Percentiles rank a stretch among this genome's conserved stretches.
Evolutionary conservation across 495 filamentous ascomycete species (phyloP).

Genomic region (Penicillium verhagenii): DNA sequence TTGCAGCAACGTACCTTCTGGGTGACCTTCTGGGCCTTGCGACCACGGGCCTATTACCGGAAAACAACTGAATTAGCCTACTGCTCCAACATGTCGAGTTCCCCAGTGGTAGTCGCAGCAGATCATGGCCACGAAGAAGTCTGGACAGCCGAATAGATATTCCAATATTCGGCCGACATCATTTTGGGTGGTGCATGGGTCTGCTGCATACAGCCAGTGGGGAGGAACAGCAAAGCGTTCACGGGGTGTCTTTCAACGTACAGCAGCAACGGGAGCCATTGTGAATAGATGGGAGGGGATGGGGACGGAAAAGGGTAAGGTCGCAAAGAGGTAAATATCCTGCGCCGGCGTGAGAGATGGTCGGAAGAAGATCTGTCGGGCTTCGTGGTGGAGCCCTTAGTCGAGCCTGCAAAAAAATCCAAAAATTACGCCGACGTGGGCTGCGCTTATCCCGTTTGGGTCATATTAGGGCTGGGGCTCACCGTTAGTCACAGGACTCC

Average conservation of each 20-base stretch:
- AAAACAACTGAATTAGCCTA: conserved; percentile 71
- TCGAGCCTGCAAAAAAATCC: not conserved
- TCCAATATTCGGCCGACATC: conserved; percentile 19
- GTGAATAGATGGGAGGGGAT: conserved; percentile 31
- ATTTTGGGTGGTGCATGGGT: conserved; percentile 5
- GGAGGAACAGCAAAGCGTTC: conserved; percentile 87
- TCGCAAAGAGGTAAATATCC: conserved; percentile 63
- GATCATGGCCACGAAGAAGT: not conserved
- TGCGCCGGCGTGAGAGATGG: conserved; percentile 46
- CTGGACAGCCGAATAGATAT: conserved; percentile 18
- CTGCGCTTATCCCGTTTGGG: conserved; percentile 29
- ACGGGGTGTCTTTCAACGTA: conserved; percentile 62
- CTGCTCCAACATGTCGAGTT: conserved; percentile 68
- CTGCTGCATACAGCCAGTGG: conserved; percentile 9
- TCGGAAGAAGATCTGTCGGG: conserved; percentile 25
- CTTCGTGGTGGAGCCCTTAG: conserved; percentile 31
- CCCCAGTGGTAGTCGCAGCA: conserved; percentile 22
- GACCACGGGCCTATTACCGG: conserved; percentile 47
- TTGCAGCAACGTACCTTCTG: conserved; percentile 55
- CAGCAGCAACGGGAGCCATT: conserved; percentile 59
- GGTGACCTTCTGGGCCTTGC: conserved; percentile 67
- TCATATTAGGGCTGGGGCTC: not conserved
- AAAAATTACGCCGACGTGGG: conserved; percentile 1
- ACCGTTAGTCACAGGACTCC: too few relatives aligned
- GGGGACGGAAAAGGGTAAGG: conserved; percentile 31